Evolutionary conservation across 2,329 filamentous ascomycete genomes (phyloP), one percentile per base, ranked within the genome.

Genomic region (Davidsoniella eucalypti): DNA sequence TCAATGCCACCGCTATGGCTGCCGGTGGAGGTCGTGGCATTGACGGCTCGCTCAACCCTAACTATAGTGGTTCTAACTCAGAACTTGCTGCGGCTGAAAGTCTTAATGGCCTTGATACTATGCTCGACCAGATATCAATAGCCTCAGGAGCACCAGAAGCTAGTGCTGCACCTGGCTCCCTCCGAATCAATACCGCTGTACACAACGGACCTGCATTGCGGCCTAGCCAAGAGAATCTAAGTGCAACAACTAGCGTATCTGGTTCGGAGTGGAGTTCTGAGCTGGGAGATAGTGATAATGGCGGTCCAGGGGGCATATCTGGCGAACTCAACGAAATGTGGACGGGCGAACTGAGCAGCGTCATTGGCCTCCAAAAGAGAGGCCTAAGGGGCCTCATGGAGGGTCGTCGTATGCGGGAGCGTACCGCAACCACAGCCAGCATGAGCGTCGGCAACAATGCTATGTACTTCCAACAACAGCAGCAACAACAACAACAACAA

Each of bases 1-100:
- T 98, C 70, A 98, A 98, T 57, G 92, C 92, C 0, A 92, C 90
- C 0, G 92, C 92, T 49, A 96, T 96, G 92, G 92, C 88, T 0
- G 92, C 92, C 1, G 92, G 92, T 9, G 88, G 92, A 23, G 92
- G 92, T 0, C 78, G 87, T 44, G 84, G 85, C 44, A 85, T 90
- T 25, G 80, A 83, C 49, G 85, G 72, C 37, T 70, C 68, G 1
- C 64, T 79, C 26, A 78, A 79, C 57, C 78, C 78, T 52, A 79
- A 80, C 58, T 78, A 73, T 57, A 70, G 69, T 21, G 71, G 73
- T 36, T 64, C 63, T 1, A 60, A 71, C 10, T 59, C 57, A 18
- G 63, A 62, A 38, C 64, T 61, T 1, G 59, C 58, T 0, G 56
- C 58, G 5, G 48, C 50, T 8, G 52, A 49, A 9, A 47, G 41